A percentile compares a stretch with the other conserved stretches of the same genome.
Evolutionary conservation across 1,139 yeast species (phyloP).

Genomic region (Nakaseomyces nivariensis): DNA sequence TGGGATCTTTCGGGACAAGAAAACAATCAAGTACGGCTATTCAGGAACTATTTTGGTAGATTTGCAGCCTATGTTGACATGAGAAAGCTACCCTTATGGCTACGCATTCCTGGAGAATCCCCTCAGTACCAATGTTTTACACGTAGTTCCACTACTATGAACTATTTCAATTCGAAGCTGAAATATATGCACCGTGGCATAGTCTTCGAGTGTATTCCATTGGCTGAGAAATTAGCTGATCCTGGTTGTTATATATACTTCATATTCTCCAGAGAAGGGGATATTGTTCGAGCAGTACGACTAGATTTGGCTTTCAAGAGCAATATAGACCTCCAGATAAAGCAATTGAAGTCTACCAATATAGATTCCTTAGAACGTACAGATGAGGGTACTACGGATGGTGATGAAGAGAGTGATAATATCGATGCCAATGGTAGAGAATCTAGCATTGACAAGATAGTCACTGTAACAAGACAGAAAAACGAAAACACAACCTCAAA

Average conservation of each 20-base stretch:
- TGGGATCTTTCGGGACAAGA: conserved; percentile 12
- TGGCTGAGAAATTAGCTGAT: not conserved
- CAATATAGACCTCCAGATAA: conserved; percentile 7
- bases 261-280: conserved; percentile 5
- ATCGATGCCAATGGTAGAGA: not conserved
- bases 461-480: conserved; percentile 13
- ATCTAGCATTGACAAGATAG: conserved; percentile 14
- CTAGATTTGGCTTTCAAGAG: conserved; percentile 4
- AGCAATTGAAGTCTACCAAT: conserved; percentile 3
- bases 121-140: conserved; percentile 15
- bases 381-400: not conserved
- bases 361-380: not conserved
- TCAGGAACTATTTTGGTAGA: conserved; percentile 8
- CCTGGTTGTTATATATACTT: conserved; percentile 3
- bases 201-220: conserved; percentile 10
- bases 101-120: conserved; percentile 1
- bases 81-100: conserved; percentile 24
- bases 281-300: conserved; percentile 5
- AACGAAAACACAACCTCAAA: conserved; percentile 6
- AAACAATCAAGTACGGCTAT: not conserved
- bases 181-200: conserved; percentile 19
- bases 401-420: not conserved
- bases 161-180: conserved; percentile 23
- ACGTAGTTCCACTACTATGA: conserved; percentile 18
- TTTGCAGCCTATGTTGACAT: conserved; percentile 22